Base-by-base conservation (phyloP, 1,139 yeast species). In the Yarrowia galli region DNA sequence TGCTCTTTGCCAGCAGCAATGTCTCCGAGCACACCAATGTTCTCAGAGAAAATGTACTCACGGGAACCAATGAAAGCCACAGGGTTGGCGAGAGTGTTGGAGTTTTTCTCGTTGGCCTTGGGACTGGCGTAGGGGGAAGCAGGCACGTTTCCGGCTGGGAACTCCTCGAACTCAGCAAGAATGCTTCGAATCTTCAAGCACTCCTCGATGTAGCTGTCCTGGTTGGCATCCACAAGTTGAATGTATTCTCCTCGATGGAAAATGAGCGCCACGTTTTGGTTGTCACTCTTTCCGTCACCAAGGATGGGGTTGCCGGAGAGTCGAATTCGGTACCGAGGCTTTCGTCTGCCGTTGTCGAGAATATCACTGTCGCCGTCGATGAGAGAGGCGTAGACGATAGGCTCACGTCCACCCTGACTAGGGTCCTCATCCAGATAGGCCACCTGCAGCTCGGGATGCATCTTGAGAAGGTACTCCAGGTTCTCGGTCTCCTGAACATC, bases 1-100 rank as follows among this genome's bases (percentile, higher is more conserved):
- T 92, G 97, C 74, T 92, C 97, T 74, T 92, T 92, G 0, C 97
- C 96, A 1, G 97, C 97, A 0, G 97, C 97, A 68, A 92, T 88
- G 77, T 92, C 97, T 1, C 97, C 97, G 25, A 92, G 79, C 3
- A 91, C 88, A 7, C 97, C 97, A 68, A 89, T 85, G 72, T 89
- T 89, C 75, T 91, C 97, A 0, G 96, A 89, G 74, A 92, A 92
- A 1, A 92, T 90, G 73, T 91, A 91, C 74, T 92, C 97, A 72
- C 97, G 82, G 0, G 97, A 95, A 0, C 97, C 97, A 42, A 92
- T 82, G 68, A 92, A 90, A 0, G 97, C 97, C 8, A 92, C 92
- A 0, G 93, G 92, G 46, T 58, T 58, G 28, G 51, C 64, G 9
- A 58, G 40, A 4, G 75, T 65, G 2, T 78, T 72, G 6, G 78